Evolutionary conservation across 495 filamentous ascomycete species (phyloP).

Genomic region (Podospora appendiculata): DNA sequence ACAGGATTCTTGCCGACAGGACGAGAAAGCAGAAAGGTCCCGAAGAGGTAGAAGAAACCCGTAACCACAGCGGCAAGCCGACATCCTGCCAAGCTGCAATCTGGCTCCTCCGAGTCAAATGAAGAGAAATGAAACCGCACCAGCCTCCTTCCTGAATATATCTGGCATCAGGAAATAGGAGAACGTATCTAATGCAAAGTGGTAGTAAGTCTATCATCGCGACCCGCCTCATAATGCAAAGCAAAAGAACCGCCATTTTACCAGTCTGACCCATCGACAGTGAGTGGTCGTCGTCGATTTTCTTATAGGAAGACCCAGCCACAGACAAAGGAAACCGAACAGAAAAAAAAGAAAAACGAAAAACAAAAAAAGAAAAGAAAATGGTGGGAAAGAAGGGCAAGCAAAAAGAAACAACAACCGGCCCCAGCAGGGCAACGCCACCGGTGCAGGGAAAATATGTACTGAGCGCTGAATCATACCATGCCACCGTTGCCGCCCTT

Average conservation of each 20-base stretch:
- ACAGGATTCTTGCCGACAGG: no score
- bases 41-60: no score
- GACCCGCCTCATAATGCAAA: slow-evolving; percentile 37
- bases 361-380: slow-evolving; percentile 8
- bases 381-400: slow-evolving; percentile 3
- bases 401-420: slow-evolving; percentile 12
- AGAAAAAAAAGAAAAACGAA: slow-evolving; percentile 4
- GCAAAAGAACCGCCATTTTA: slow-evolving; percentile 29
- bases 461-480: slow-evolving; percentile 11
- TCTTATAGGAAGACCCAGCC: slow-evolving; percentile 6
- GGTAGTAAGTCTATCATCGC: slow-evolving; percentile 32
- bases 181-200: slow-evolving; percentile 24
- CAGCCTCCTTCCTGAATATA: slow-evolving; percentile 18
- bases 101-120: background rate
- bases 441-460: slow-evolving; percentile 15
- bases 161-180: slow-evolving; percentile 21
- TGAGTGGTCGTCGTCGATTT: slow-evolving; percentile 10
- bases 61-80: no score
- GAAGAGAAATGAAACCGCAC: slow-evolving; percentile 10
- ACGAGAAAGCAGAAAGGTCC: no score
- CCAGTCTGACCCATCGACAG: slow-evolving; percentile 36
- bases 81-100: no score
- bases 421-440: slow-evolving; percentile 18
- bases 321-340: slow-evolving; percentile 10
- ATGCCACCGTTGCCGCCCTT: slow-evolving; percentile 7